Evolutionary conservation across 176 grass and related monocot genomes (phyloP).

Genomic region (Lolium rigidum): DNA sequence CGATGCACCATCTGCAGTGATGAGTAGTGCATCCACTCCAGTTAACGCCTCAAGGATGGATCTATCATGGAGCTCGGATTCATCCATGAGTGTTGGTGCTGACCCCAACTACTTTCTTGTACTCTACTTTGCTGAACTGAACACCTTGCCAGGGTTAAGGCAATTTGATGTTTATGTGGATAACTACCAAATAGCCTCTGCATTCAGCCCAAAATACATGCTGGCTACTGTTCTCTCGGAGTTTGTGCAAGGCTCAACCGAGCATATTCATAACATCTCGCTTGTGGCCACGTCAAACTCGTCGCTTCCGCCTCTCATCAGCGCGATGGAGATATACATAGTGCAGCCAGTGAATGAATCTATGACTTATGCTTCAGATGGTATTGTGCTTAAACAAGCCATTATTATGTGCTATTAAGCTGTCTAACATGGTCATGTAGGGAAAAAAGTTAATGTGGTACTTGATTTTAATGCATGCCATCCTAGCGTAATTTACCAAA

Average conservation of each 20-base stretch:
- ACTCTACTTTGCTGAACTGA: constrained; percentile 44
- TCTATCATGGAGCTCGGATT: not conserved
- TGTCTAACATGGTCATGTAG: not conserved
- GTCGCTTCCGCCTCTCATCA: constrained; percentile 40
- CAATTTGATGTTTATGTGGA: constrained; percentile 47
- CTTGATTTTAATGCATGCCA: not conserved
- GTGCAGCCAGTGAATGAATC: constrained; percentile 8
- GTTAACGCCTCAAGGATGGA: not conserved
- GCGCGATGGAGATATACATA: constrained; percentile 48
- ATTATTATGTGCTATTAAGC: not conserved
- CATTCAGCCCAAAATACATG: constrained; percentile 33
- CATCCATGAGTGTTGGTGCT: not conserved
- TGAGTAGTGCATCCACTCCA: constrained; percentile 40
- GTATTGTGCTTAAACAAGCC: constrained; percentile 12
- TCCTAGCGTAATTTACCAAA: not conserved
- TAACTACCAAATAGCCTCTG: not conserved
- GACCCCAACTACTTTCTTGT: constrained; percentile 4
- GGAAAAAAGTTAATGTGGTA: not conserved
- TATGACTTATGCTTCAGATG: constrained; percentile 40
- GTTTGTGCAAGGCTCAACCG: not conserved
- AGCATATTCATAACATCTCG: not conserved
- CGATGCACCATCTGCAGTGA: constrained; percentile 33
- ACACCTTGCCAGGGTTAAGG: constrained; percentile 1
- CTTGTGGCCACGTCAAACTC: constrained; percentile 33
- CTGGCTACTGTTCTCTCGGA: not conserved